Evolutionary conservation across 2,329 filamentous ascomycete species (phyloP).

Genomic region (Trichoderma gracile): DNA sequence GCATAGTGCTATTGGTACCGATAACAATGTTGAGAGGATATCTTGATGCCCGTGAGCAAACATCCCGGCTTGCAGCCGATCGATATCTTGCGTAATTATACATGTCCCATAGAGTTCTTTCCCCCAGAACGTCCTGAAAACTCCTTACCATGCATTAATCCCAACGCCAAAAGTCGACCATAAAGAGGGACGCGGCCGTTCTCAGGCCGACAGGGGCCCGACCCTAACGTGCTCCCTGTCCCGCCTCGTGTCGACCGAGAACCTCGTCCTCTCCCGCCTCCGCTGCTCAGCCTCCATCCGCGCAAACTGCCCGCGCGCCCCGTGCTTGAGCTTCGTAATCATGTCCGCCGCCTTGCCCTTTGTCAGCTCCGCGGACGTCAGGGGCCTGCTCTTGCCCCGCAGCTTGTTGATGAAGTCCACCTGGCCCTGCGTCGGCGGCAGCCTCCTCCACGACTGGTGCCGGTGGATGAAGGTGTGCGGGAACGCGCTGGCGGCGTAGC

Average conservation of each 20-base stretch:
- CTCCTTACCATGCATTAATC: not conserved
- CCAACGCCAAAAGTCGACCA: not conserved
- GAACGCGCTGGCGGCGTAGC: conserved; percentile 68
- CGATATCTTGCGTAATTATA: not conserved
- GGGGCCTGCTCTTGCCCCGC: conserved; percentile 52
- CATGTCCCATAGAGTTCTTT: not conserved
- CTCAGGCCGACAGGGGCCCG: conserved; percentile 49
- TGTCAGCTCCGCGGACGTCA: conserved; percentile 60
- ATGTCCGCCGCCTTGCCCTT: conserved; percentile 85
- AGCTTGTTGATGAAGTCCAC: conserved; percentile 70
- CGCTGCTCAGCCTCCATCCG: conserved; percentile 55
- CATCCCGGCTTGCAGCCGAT: not conserved
- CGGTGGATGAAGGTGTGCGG: conserved; percentile 66
- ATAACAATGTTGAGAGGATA: not conserved
- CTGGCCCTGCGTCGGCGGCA: conserved; percentile 64
- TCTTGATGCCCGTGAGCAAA: not conserved
- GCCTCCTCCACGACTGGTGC: conserved; percentile 67
- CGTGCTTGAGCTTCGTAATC: conserved; percentile 89
- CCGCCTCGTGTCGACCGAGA: conserved; percentile 43
- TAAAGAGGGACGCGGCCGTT: no score
- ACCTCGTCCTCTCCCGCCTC: conserved; percentile 44
- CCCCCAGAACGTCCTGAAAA: not conserved
- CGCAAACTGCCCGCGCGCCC: conserved; percentile 66
- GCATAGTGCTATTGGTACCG: no score
- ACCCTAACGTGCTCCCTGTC: conserved; percentile 56